Base-by-base conservation (phyloP, 2,329 filamentous ascomycete genomes). In the Ophiostoma himal-ulmi region DNA sequence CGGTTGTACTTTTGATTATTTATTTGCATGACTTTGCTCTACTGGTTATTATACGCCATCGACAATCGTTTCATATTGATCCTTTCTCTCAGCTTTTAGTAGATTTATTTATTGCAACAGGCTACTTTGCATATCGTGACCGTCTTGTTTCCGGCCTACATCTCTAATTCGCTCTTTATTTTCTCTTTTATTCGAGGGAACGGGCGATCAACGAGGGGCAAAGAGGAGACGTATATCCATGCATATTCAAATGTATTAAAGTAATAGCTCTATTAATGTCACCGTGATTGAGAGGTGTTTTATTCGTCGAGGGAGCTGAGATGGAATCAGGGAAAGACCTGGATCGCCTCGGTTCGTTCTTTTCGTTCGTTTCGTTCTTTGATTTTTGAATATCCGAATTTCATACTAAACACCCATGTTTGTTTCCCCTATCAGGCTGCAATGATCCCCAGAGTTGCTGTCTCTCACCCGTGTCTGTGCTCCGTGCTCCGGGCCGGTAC, bases 121-220 rank as follows among this genome's bases (percentile, higher is more conserved):
- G 14, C 22, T 57, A 13, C 14, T 64, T 17, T 64, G 13, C 57
- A 17, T 13, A 36, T 36, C 30, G 26, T 17, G 30, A 17, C 57
- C 57, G 60, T 65, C 60, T 65, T 65, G 60, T 65, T 65, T 39
- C 60, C 60, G 60, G 60, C 36, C 34, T 54, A 14, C 8, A 60
- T 48, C 44, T 48, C 44, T 48, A 6, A 57, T 30, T 22, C 30
- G 26, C 22, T 26, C 8, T n/a, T 26, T 26, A 1, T 14, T 22
- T 36, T 13, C 60, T 7, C 20, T n/a, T 57, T 22, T 57, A 11
- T 20, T 39, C 10, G 60, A 48, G 30, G 64, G 30, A 62, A 48
- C 2, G 17, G 36, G 30, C 30, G 37, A 48, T 36, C 37, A 66
- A 34, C 52, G 26, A n/a, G 36, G 60, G 60, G 60, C 34, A 48